Evolutionary conservation across 2,329 filamentous ascomycete species (phyloP).

Genomic region (Oidium heveae): DNA sequence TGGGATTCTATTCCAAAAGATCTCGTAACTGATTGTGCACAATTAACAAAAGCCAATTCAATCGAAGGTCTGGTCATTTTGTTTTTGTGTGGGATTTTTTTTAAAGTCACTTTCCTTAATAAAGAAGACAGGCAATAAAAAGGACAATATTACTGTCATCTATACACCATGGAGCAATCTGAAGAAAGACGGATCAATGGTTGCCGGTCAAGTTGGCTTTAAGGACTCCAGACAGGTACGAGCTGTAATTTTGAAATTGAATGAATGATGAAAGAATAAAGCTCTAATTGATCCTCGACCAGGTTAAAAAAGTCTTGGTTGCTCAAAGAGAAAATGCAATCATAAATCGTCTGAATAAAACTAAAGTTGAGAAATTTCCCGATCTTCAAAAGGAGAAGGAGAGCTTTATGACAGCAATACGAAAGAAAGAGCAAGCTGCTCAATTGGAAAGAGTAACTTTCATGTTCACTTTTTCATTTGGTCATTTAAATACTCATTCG

Average conservation of each 20-base stretch:
- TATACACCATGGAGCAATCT: constrained; percentile 97
- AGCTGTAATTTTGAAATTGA: not conserved
- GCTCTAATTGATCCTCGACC: not conserved
- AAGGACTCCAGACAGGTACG: constrained; percentile 51
- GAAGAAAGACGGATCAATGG: constrained; percentile 89
- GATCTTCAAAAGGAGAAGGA: constrained; percentile 67
- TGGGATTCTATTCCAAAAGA: constrained; percentile 63
- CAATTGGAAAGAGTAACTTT: constrained; percentile 32
- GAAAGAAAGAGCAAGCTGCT: constrained; percentile 42
- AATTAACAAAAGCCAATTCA: constrained; percentile 94
- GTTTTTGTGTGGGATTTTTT: not conserved
- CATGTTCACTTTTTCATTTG: constrained; percentile 1
- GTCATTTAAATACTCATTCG: constrained; percentile 1
- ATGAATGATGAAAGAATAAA: not conserved
- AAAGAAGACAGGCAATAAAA: constrained; percentile 56
- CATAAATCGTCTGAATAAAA: constrained; percentile 97
- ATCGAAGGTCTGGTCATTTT: constrained; percentile 45
- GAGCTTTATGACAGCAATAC: constrained; percentile 42
- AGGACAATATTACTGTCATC: constrained; percentile 87
- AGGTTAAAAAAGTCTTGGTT: constrained; percentile 65
- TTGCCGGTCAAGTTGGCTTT: constrained; percentile 81
- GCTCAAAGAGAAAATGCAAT: constrained; percentile 63
- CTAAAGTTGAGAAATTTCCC: constrained; percentile 65
- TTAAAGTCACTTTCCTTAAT: not conserved
- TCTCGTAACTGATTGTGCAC: constrained; percentile 70